Conservation (phyloP, 192 early-diverging fungal genomes). For the Cladochytrium replicatum region DNA sequence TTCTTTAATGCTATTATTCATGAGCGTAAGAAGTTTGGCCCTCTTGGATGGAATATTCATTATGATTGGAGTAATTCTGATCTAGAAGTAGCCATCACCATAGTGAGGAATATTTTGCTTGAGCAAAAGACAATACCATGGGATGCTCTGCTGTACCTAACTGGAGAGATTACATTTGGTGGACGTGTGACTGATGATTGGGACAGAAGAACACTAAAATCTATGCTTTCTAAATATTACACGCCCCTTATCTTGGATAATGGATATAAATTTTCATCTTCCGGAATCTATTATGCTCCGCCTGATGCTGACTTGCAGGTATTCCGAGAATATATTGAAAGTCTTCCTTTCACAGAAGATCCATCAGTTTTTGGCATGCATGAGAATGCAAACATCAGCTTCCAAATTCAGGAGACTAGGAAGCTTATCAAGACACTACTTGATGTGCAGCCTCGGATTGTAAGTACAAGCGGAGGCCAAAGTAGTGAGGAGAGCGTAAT, state of each 20-base stretch:
- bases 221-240: slow-evolving; percentile 43
- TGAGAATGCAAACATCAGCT: slow-evolving; percentile 58
- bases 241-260: slow-evolving; percentile 38
- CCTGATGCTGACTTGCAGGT: slow-evolving; percentile 34
- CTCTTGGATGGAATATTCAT: slow-evolving; percentile 51
- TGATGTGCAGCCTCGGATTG: slow-evolving; percentile 48
- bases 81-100: slow-evolving; percentile 41
- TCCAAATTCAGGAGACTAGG: slow-evolving; percentile 46
- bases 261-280: slow-evolving; percentile 37
- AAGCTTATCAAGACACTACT: slow-evolving; percentile 41
- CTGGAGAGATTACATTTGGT: slow-evolving; percentile 55
- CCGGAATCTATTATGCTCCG: slow-evolving; percentile 47
- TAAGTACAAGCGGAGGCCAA: slow-evolving; percentile 22
- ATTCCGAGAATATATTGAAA: slow-evolving; percentile 43
- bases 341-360: slow-evolving; percentile 46
- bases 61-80: slow-evolving; percentile 53
- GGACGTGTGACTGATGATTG: slow-evolving; percentile 56
- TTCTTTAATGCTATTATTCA: slow-evolving; percentile 59
- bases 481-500: slow-evolving; percentile 42
- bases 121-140: slow-evolving; percentile 42
- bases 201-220: slow-evolving; percentile 44
- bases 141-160: slow-evolving; percentile 49
- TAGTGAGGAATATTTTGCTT: slow-evolving; percentile 38
- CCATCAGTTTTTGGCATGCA: slow-evolving; percentile 58
- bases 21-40: slow-evolving; percentile 53